Evolutionary conservation across 495 filamentous ascomycete species (phyloP), one percentile per base, ranked within the genome.

Genomic region (Copromyces sp.): DNA sequence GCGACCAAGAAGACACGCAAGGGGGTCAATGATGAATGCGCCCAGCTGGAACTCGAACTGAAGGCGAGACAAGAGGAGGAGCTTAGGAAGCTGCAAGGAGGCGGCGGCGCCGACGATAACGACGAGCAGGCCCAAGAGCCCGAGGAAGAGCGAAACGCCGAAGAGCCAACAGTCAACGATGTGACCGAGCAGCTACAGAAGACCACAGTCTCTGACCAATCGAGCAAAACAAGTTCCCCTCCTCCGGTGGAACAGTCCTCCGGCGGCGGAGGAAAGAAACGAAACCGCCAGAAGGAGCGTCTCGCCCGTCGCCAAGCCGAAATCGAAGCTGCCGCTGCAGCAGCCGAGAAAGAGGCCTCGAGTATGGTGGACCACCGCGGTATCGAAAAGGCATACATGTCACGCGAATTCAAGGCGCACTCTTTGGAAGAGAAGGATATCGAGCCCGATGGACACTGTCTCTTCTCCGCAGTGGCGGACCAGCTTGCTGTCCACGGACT

Each of bases 1-100:
- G 94, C 95, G 37, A 95, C 91, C 44, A 99, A 98, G 83, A 98
- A 97, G 87, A 98, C 94, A 17, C 89, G 95, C 39, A 96, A 94
- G 81, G 91, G 90, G 47, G 86, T 98, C 75, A 94, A 92, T 76
- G 89, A 93, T 74, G 92, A 96, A 82, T 95, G 93, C 80, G 90
- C 90, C 39, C 83, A 86, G 71, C 85, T 95, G 71, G 92, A 95
- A 81, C 80, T 83, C 24, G 84, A 91, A 40, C 80, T 94, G n/a
- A 87, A 86, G 68, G 89, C 91, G 71, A 82, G 81, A 68, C 94
- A 97, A 3, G 85, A 86, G 39, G 80, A 79, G 2, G 95, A 98
- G 77, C 76, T 93, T 2, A 84, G 88, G 14, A 82, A 82, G 17
- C 75, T 96, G 16, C 85, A 82, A 70, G 88, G 73, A 0, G 45